Percentiles rank a stretch among this genome's conserved stretches.
Conservation (phyloP, 805 yeast species). For the Ogataea philodendri region DNA sequence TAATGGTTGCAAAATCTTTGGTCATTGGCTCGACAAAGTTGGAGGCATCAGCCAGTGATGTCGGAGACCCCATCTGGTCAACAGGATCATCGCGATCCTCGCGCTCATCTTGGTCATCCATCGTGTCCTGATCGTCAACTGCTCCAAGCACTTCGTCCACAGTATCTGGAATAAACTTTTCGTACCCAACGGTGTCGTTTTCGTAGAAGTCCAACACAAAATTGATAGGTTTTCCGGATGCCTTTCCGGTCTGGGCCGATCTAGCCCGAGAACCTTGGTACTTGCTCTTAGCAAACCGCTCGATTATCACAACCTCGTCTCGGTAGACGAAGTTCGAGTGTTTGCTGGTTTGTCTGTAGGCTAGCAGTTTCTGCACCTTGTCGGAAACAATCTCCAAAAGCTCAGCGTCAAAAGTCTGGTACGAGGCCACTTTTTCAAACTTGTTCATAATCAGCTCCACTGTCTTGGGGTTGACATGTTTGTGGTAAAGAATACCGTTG, state of each 20-base stretch:
- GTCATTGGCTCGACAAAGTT: slow-evolving; percentile 4
- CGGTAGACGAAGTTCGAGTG: slow-evolving; percentile 4
- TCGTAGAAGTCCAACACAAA: neutral
- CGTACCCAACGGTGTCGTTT: neutral
- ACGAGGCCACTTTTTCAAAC: slow-evolving; percentile 13
- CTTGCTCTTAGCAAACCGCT: neutral
- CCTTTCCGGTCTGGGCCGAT: too few species aligned
- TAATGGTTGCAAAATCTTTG: slow-evolving; percentile 4
- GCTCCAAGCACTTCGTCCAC: too few species aligned
- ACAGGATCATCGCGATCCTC: neutral
- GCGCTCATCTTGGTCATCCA: neutral
- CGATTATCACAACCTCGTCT: slow-evolving; percentile 5
- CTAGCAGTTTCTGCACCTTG: slow-evolving; percentile 9
- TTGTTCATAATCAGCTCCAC: slow-evolving; percentile 13
- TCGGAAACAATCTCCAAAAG: slow-evolving; percentile 6
- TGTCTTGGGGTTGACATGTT: slow-evolving; percentile 5
- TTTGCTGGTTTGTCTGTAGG: slow-evolving; percentile 3
- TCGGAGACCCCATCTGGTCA: slow-evolving; percentile 11
- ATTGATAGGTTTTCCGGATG: too few species aligned
- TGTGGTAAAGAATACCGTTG: slow-evolving; percentile 14
- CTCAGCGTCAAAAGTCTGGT: slow-evolving; percentile 5
- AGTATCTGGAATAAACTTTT: neutral
- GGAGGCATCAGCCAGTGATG: slow-evolving; percentile 4
- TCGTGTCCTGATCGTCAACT: too few species aligned
- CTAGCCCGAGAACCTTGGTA: neutral